A percentile compares a stretch with the other conserved stretches of the same genome.
phyloP scores from a whole-genome alignment of 176 grass and related monocot species.

The Metroxylon sagu region DNA sequence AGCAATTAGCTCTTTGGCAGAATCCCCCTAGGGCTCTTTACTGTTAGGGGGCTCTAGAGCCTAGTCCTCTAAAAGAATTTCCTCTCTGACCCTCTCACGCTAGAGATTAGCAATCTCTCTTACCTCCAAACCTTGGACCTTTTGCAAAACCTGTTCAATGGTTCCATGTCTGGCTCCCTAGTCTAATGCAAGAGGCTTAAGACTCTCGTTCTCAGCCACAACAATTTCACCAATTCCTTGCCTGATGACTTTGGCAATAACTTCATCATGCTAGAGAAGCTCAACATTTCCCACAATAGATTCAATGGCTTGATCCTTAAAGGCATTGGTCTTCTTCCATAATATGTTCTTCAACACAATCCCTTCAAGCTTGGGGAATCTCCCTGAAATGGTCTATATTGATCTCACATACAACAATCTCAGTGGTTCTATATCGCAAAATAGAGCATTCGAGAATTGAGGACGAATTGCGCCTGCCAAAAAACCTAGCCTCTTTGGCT shows the following conservation, averaged over 20 bases:
- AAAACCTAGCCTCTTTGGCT: slow-evolving; percentile 60
- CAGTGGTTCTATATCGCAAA: slow-evolving; percentile 68
- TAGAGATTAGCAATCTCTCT: slow-evolving; percentile 44
- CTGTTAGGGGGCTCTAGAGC: slow-evolving; percentile 28
- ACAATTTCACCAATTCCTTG: slow-evolving; percentile 45
- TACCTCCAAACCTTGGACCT: slow-evolving; percentile 83
- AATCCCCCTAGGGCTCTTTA: neutral
- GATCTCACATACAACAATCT: slow-evolving; percentile 82
- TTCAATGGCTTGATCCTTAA: slow-evolving; percentile 48
- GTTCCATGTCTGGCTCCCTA: slow-evolving; percentile 65
- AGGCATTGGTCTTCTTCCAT: slow-evolving; percentile 69
- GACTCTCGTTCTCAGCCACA: slow-evolving; percentile 45
- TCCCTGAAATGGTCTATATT: slow-evolving; percentile 86
- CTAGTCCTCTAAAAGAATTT: slow-evolving; percentile 74
- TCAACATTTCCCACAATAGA: slow-evolving; percentile 71
- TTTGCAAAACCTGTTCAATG: slow-evolving; percentile 58
- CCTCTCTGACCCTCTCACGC: slow-evolving; percentile 38
- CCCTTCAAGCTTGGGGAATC: slow-evolving; percentile 46
- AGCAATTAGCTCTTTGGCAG: slow-evolving; percentile 5
- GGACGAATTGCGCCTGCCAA: slow-evolving; percentile 60
- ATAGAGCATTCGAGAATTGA: slow-evolving; percentile 56
- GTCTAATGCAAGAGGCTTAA: slow-evolving; percentile 70
- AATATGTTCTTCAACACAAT: slow-evolving; percentile 67
- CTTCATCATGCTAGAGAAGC: slow-evolving; percentile 44
- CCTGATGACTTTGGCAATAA: slow-evolving; percentile 31